Percentiles rank a stretch among this genome's conserved stretches.
Evolutionary conservation across 192 early-diverging fungal genomes (phyloP).

Genomic region (Piromyces sp.): DNA sequence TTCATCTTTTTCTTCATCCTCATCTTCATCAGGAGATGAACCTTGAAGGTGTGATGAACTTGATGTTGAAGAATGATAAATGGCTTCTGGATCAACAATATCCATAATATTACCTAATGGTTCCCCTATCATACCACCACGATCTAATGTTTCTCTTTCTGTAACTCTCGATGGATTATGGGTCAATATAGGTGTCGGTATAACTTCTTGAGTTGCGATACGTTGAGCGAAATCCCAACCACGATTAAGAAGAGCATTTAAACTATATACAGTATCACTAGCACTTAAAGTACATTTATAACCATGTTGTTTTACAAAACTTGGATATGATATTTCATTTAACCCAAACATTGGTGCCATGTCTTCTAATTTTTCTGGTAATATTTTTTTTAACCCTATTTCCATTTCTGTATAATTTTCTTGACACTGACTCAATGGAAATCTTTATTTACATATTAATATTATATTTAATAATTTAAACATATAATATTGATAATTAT

Average conservation of each 20-base stretch:
- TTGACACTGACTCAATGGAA: slow-evolving; percentile 59
- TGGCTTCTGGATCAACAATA: background rate
- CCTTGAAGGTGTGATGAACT: background rate
- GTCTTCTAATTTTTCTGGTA: slow-evolving; percentile 38
- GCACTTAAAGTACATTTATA: slow-evolving; percentile 43
- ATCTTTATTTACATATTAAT: slow-evolving; percentile 26
- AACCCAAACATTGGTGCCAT: slow-evolving; percentile 68
- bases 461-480: too few relatives aligned
- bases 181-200: background rate
- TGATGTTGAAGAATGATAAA: background rate
- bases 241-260: slow-evolving; percentile 54
- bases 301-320: slow-evolving; percentile 48
- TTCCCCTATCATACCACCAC: background rate
- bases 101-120: background rate
- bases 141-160: background rate
- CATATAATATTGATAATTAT: too few relatives aligned
- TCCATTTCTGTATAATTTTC: slow-evolving; percentile 61
- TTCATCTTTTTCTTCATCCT: slow-evolving; percentile 6
- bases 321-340: slow-evolving; percentile 52
- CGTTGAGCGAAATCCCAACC: slow-evolving; percentile 22
- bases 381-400: slow-evolving; percentile 23
- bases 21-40: background rate
- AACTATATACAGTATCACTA: slow-evolving; percentile 60
- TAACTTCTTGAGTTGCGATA: slow-evolving; percentile 5
- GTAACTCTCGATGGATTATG: background rate